A percentile compares a stretch with the other conserved stretches of the same genome.
Conservation (phyloP, 306 rosid species). For the Herpetospermum pedunculosum region DNA sequence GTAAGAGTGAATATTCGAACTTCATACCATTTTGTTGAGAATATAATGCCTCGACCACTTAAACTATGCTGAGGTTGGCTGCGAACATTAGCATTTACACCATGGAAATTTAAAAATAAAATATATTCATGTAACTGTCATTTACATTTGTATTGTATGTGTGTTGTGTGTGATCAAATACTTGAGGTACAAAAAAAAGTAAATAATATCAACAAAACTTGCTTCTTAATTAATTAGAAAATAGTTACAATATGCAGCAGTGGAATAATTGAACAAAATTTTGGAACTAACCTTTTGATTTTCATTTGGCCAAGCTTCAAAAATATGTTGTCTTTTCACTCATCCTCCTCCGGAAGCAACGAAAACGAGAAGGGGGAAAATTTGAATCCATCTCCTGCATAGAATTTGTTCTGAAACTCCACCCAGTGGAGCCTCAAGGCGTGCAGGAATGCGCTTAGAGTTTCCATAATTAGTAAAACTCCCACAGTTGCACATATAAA, state of each 20-base stretch:
- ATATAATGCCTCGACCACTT: no score
- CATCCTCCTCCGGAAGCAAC: conserved; percentile 38
- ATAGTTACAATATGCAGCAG: background rate
- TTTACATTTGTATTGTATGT: background rate
- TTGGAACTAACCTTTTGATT: background rate
- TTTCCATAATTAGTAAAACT: conserved; percentile 69
- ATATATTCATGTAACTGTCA: background rate
- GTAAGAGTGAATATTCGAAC: no score
- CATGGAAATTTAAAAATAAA: background rate
- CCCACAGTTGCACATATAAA: conserved; percentile 65
- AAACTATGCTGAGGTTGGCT: no score
- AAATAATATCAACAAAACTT: background rate
- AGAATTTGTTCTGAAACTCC: conserved; percentile 73
- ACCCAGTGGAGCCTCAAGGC: conserved; percentile 89
- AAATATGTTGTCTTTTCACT: conserved; percentile 11
- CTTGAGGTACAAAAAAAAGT: background rate
- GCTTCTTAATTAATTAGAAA: background rate
- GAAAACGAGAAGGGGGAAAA: conserved; percentile 62
- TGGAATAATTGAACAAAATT: background rate
- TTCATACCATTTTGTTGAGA: no score
- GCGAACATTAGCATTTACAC: no score
- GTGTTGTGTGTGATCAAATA: background rate
- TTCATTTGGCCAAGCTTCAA: background rate
- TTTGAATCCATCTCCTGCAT: conserved; percentile 65
- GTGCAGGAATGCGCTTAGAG: conserved; percentile 76